A percentile compares a stretch with the other conserved stretches of the same genome.
Evolutionary conservation across 805 yeast species (phyloP).

Genomic region (Nakazawaea siamensis): DNA sequence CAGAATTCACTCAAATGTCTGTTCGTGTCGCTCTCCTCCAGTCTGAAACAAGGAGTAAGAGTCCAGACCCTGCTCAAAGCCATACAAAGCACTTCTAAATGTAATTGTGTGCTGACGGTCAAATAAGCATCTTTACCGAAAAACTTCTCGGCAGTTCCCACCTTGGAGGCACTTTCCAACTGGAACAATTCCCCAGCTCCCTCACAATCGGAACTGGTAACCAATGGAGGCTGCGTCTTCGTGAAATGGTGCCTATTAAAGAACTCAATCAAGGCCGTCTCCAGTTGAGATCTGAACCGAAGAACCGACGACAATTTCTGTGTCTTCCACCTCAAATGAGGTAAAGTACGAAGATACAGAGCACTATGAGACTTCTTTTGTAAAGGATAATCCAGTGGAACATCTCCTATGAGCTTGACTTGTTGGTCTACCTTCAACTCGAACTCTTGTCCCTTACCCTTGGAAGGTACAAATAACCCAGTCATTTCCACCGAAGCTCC

Average conservation of each 20-base stretch:
- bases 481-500: constrained; percentile 27
- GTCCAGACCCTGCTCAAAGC: constrained; percentile 83
- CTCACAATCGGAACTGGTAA: constrained; percentile 90
- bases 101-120: constrained; percentile 90
- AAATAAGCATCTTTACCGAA: constrained; percentile 64
- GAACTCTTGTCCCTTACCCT: constrained; percentile 38
- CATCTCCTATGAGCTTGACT: constrained; percentile 45
- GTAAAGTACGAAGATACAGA: constrained; percentile 62
- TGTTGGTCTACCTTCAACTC: constrained; percentile 34
- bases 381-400: constrained; percentile 62
- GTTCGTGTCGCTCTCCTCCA: constrained; percentile 85
- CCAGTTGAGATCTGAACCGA: constrained; percentile 66
- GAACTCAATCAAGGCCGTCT: constrained; percentile 41
- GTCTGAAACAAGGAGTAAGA: constrained; percentile 85
- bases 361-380: constrained; percentile 71
- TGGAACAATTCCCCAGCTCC: constrained; percentile 92
- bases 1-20: constrained; percentile 92
- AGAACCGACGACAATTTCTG: constrained; percentile 54
- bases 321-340: constrained; percentile 73
- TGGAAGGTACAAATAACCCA: constrained; percentile 31
- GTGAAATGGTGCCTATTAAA: constrained; percentile 47
- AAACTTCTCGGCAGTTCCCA: constrained; percentile 27
- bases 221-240: constrained; percentile 78
- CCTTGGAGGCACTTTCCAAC: constrained; percentile 33
- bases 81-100: constrained; percentile 71